Evolutionary conservation across 2,329 filamentous ascomycete species (phyloP).

Genomic region (Botrytis elliptica): DNA sequence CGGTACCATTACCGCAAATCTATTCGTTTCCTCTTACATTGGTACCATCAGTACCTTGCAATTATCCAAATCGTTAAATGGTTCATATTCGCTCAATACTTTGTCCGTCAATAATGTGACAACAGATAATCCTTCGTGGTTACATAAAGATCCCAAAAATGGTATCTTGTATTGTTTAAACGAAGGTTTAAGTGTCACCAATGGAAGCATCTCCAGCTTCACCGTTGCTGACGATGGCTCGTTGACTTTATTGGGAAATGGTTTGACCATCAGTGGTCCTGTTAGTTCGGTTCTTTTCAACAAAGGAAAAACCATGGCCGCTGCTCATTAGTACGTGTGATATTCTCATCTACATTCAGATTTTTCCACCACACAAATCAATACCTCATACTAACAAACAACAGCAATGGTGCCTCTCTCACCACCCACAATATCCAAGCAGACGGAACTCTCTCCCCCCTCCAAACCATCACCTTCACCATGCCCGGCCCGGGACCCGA

Average conservation of each 20-base stretch:
- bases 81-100: conserved; percentile 28
- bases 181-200: conserved; percentile 25
- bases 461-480: conserved; percentile 46
- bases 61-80: conserved; percentile 32
- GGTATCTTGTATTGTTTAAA: conserved; percentile 35
- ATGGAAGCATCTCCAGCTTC: conserved; percentile 31
- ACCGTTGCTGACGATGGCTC: conserved; percentile 42
- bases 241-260: conserved; percentile 42
- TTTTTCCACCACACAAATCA: neutral
- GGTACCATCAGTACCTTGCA: conserved; percentile 41
- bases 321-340: conserved; percentile 37
- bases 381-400: conserved; percentile 14
- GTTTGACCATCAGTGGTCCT: conserved; percentile 42
- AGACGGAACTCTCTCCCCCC: conserved; percentile 21
- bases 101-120: conserved; percentile 30
- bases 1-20: conserved; percentile 29
- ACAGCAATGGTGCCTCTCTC: conserved; percentile 29
- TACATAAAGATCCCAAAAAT: conserved; percentile 32
- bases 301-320: conserved; percentile 39
- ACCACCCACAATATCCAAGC: conserved; percentile 9
- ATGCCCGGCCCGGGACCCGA: conserved; percentile 40
- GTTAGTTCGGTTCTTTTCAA: conserved; percentile 46
- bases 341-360: neutral
- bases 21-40: conserved; percentile 44
- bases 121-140: conserved; percentile 32